Base-by-base conservation (phyloP, 2,329 filamentous ascomycete species). In the Hymenoscyphus fraxineus region DNA sequence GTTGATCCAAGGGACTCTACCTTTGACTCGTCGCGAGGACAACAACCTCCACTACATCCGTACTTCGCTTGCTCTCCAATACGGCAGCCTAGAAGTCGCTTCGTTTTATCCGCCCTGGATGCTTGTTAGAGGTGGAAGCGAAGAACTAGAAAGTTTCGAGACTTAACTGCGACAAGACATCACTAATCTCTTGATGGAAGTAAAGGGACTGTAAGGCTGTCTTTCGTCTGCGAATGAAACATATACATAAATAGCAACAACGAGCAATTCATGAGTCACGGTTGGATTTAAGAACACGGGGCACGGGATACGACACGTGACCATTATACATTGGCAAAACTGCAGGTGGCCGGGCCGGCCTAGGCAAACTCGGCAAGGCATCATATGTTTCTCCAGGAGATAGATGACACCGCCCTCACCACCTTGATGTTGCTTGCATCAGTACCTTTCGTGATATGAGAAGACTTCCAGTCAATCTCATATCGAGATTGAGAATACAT, bases 31-130 rank as follows among this genome's bases (percentile, higher is more conserved):
- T 32, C 16, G 51, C 51, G 51, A 39, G 22, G 32, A 19, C 59
- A 61, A 39, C 59, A 61, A 19, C 41, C 59, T 39, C 59, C 27
- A 54, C 41, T 54, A 31, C 44, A 61, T 22, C 41, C 44, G 16
- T 19, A 40, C n/a, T 39, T 38, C 7, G 56, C 56, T 12, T 39
- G 32, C 13, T 58, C 56, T 38, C 56, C 56, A 13, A 58, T 58
- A 7, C 56, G 56, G 19, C 56, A 58, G 2, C 56, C 56, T 22
- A 58, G 16, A 19, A 58, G 56, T 22, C 32, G 56, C 2, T 38
- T 58, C 10, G 47, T 54, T 27, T 19, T 54, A 54, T 54, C 47
- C 19, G 47, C 47, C 19, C 47, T 54, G 22, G n/a, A 51, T 7
- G 44, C 4, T 22, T 51, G 44, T 51, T 27, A 51, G 44, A 19